Evolutionary conservation across 225 moss, liverwort and hornwort genomes (phyloP), one percentile per base, ranked within the genome.

Genomic region (Ulota crispa): DNA sequence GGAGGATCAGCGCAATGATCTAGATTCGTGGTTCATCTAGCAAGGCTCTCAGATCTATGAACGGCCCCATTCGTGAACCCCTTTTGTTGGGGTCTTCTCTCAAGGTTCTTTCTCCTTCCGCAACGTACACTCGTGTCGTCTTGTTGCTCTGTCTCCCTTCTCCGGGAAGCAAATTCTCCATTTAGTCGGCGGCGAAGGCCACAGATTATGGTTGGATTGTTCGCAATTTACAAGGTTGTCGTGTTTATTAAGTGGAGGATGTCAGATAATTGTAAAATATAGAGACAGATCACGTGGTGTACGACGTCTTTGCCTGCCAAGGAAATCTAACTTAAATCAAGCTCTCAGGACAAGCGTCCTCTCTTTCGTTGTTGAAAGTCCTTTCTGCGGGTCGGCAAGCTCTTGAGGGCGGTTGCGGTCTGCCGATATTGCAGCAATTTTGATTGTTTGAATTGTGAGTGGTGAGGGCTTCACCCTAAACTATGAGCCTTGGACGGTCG

Each of bases 261-360:
- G 61, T 52, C 41, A 42, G 9, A 63, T 32, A 26, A 55, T 64
- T 70, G 63, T 23, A 64, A 37, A 54, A 57, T 76, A 42, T 24
- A 19, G 21, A 59, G 83, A 57, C 64, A n/a, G 55, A 56, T 73
- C 71, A 54, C 10, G 77, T 39, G 37, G 23, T 65, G 28, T 31
- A 59, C 52, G 59, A 68, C 83, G 34, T 47, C 42, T 43, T 52
- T 75, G 82, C 80, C 72, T 76, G 80, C 80, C 72, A 41, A 80
- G 79, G 70, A 59, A 75, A 59, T 72, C 32, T 69, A n/a, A n/a
- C n/a, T n/a, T n/a, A 30, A n/a, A 64, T 63, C 31, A 41, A 18
- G 65, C 32, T 71, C 20, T 8, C 15, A 4, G 30, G 8, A 28
- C 37, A 56, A 52, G 64, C 42, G 53, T 41, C 7, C 59, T 62